A percentile compares a stretch with the other conserved stretches of the same genome.
phyloP scores from a whole-genome alignment of 2,329 filamentous ascomycete genomes.

The Diaporthe humulicola region DNA sequence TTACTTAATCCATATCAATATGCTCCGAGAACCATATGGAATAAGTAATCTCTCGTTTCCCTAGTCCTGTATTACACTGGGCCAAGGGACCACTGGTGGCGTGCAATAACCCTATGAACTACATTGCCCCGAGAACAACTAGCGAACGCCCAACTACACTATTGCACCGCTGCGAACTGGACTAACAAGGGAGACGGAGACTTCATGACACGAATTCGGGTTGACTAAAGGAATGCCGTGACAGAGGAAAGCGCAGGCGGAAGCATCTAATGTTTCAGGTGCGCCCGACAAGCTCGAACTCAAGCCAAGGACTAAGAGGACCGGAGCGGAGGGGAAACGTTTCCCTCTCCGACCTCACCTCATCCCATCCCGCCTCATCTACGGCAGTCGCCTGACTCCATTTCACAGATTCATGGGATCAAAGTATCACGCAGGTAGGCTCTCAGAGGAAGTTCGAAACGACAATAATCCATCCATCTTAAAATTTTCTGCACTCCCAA shows the following conservation, averaged over 20 bases:
- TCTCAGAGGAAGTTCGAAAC: not conserved
- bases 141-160: not conserved
- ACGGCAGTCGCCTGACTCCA: too few species aligned
- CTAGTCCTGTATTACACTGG: too few species aligned
- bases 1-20: not conserved
- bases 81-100: not conserved
- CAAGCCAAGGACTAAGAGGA: not conserved
- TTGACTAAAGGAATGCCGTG: not conserved
- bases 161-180: not conserved
- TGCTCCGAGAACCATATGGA: not conserved
- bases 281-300: not conserved
- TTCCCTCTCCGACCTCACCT: not conserved
- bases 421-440: not conserved
- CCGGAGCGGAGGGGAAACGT: not conserved
- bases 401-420: not conserved
- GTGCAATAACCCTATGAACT: not conserved
- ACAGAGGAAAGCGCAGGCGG: not conserved
- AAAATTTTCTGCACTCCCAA: constrained; percentile 27
- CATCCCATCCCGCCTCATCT: not conserved
- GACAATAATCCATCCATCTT: constrained; percentile 27
- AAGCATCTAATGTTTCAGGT: constrained; percentile 23
- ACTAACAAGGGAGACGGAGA: not conserved
- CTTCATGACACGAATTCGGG: not conserved
- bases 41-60: not conserved
- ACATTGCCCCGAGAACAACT: not conserved